Evolutionary conservation across 2,329 filamentous ascomycete species (phyloP), one percentile per base, ranked within the genome.

Genomic region (Fusarium xyrophilum): DNA sequence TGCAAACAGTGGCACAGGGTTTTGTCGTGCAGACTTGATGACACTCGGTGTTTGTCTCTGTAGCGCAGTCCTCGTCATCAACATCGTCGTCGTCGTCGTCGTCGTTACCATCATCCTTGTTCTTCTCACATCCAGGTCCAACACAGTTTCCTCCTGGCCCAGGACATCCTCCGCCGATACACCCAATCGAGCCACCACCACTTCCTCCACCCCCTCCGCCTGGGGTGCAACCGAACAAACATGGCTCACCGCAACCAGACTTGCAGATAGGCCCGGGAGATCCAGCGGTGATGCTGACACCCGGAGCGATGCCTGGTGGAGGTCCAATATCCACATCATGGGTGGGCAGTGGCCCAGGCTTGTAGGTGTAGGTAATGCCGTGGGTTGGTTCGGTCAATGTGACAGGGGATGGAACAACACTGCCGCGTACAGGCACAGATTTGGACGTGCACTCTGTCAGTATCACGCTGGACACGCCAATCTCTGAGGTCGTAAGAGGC

Each of bases 11-110:
- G 2, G 36, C 32, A 14, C 62, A 65, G 3, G 59, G 62, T 4
- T 33, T 50, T 19, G 53, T 63, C 3, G 59, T 65, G 11, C 62
- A 65, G 32, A 63, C 58, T 25, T 63, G 58, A 32, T 63, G 62
- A 12, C 59, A 65, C 33, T 53, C 59, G 17, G 62, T 63, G 43
- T 65, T 65, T 23, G 62, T 65, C 33, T 63, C 53, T 12, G 61
- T 64, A n/a, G 58, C 62, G 6, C 58, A 65, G 19, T 58, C 62
- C 1, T 65, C 57, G 7, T 64, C 61, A 0, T 64, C 61, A 1
- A 56, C 61, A 2, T 60, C 60, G 5, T 63, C 56, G 5, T 63
- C 33, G 1, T 56, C 30, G 11, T 56, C 35, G 12, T 56, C 51
- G 14, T 43, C 17, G 33, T 51, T 14, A 2, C 44, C 51, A 27